Conservation (phyloP, 164 flowering plant genomes). For the Cinnamomum chago region DNA sequence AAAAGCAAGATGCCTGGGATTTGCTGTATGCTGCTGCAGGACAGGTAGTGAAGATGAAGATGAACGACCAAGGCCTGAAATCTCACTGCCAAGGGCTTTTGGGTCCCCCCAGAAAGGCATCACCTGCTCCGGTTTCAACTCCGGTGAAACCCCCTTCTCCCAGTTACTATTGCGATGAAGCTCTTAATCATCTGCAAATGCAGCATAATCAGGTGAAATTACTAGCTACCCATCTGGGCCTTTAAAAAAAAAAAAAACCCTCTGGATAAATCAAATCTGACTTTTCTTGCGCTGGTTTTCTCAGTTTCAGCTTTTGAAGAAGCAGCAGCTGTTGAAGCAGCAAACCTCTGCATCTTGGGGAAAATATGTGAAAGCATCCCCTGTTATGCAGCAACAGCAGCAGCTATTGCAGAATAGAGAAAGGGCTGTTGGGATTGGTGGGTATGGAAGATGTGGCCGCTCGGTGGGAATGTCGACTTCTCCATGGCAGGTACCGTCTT, state of each 20-base stretch:
- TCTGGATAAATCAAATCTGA: too few relatives aligned
- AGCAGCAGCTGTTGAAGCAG: slow-evolving; percentile 39
- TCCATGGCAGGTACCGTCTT: slow-evolving; percentile 34
- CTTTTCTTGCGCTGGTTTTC: background rate
- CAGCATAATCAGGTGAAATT: slow-evolving; percentile 37
- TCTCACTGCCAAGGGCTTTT: slow-evolving; percentile 25
- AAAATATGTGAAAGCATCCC: too few relatives aligned
- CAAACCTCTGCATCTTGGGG: too few relatives aligned
- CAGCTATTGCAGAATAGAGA: slow-evolving; percentile 11
- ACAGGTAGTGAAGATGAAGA: slow-evolving; percentile 50
- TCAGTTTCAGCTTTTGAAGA: slow-evolving; percentile 50
- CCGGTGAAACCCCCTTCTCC: too few relatives aligned
- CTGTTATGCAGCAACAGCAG: background rate
- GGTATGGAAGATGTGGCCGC: slow-evolving; percentile 12
- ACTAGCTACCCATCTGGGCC: too few relatives aligned
- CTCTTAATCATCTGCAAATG: slow-evolving; percentile 36
- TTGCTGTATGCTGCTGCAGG: slow-evolving; percentile 63
- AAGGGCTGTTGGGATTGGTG: slow-evolving; percentile 7
- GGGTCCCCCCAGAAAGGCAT: slow-evolving; percentile 25
- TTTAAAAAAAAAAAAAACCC: too few relatives aligned
- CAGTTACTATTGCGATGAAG: slow-evolving; percentile 16
- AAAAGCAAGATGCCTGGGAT: slow-evolving; percentile 41
- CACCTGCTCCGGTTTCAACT: background rate
- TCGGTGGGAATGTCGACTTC: slow-evolving; percentile 29
- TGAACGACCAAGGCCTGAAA: slow-evolving; percentile 25